Conservation (phyloP, 345 rosid species). For the Pistacia integerrima region DNA sequence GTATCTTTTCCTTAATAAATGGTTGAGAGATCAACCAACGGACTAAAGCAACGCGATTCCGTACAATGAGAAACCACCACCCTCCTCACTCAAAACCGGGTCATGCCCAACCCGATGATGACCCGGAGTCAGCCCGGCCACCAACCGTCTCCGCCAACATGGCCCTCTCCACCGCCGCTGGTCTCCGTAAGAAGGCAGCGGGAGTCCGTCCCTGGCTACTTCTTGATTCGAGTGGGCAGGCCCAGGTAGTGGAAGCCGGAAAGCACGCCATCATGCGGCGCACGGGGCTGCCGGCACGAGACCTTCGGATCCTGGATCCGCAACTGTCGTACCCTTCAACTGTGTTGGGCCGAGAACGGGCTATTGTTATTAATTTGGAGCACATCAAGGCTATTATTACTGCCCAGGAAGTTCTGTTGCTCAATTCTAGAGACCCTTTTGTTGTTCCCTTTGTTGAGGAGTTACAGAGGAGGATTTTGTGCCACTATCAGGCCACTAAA, state of each 20-base stretch:
- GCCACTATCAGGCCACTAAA: constrained; percentile 65
- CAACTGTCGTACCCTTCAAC: constrained; percentile 88
- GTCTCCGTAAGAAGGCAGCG: constrained; percentile 60
- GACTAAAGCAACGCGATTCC: too few relatives aligned
- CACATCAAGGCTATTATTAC: constrained; percentile 93
- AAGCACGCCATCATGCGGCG: constrained; percentile 94
- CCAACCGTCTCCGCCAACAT: constrained; percentile 3
- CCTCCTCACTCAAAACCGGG: constrained; percentile 21
- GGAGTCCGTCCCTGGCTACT: constrained; percentile 75
- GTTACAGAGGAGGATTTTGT: constrained; percentile 57
- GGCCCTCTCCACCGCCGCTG: constrained; percentile 31
- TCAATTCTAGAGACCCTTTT: constrained; percentile 82
- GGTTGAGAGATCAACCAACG: too few relatives aligned
- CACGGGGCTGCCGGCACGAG: constrained; percentile 86
- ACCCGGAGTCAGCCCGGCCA: constrained; percentile 31
- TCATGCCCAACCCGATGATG: constrained; percentile 40
- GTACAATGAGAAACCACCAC: constrained; percentile 35
- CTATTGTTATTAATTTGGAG: constrained; percentile 89
- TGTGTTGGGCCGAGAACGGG: constrained; percentile 81
- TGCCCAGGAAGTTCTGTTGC: constrained; percentile 77
- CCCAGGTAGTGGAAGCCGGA: constrained; percentile 60
- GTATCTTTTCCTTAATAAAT: too few relatives aligned
- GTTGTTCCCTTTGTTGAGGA: constrained; percentile 79
- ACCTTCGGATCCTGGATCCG: constrained; percentile 92
- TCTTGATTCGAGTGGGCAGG: constrained; percentile 58